These are phyloP conservation scores for Leptographium procerum DNA, from an alignment of 2,329 filamentous ascomycete species.

Conservation along the genomic window DNA sequence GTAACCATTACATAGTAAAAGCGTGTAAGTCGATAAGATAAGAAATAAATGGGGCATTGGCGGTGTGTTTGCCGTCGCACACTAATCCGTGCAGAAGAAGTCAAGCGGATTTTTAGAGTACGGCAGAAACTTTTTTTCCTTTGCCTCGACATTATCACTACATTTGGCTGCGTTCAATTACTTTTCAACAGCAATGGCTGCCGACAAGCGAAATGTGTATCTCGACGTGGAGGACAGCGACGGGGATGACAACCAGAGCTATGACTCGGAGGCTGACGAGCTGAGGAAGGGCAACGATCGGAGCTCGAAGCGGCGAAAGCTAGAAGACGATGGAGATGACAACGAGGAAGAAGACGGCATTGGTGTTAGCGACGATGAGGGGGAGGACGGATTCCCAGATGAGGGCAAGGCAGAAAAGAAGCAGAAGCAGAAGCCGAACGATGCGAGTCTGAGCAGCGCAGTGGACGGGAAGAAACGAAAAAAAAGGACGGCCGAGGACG, in stretches of 20 bases:
- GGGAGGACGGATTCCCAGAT: background rate
- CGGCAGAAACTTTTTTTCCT: conserved; percentile 5
- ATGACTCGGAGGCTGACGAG: conserved; percentile 57
- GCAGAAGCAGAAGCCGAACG: background rate
- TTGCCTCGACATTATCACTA: background rate
- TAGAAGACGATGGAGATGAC: conserved; percentile 27
- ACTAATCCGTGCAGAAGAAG: too few relatives aligned
- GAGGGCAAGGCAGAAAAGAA: background rate
- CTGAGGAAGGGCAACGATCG: conserved; percentile 46
- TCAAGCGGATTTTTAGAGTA: background rate
- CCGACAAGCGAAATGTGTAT: conserved; percentile 62
- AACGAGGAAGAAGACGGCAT: background rate
- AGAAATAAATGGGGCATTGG: background rate
- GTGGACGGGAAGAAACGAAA: background rate
- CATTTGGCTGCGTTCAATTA: background rate
- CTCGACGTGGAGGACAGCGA: conserved; percentile 51
- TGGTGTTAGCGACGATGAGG: background rate
- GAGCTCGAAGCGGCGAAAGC: conserved; percentile 52
- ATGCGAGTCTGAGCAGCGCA: background rate
- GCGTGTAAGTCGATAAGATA: background rate
- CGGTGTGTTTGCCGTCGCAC: background rate
- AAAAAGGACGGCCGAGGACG: background rate
- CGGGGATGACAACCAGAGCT: conserved; percentile 45
- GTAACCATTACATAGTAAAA: background rate
- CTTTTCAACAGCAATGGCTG: conserved; percentile 37